Conservation (phyloP, 2,329 filamentous ascomycete genomes). For the Phyllachora maydis region DNA sequence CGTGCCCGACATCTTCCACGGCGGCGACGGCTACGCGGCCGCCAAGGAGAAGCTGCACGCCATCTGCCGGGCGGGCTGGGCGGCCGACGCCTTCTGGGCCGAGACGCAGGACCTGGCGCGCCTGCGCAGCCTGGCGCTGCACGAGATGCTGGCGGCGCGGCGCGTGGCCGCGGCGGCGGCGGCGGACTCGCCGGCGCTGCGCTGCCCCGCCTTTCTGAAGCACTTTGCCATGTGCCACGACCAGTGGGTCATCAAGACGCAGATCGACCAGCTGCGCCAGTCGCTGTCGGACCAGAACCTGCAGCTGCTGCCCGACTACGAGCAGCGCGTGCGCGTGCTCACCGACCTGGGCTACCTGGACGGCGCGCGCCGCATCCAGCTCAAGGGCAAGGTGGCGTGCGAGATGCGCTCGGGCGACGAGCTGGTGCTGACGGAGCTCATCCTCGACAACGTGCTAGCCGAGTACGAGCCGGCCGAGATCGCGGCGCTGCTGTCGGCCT, state of each 20-base stretch:
- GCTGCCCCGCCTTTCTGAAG: conserved; percentile 64
- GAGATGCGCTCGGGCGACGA: conserved; percentile 96
- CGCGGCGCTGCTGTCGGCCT: conserved; percentile 76
- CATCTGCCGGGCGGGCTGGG: conserved; percentile 58
- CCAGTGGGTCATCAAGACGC: conserved; percentile 89
- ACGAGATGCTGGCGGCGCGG: conserved; percentile 60
- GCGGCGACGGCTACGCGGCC: conserved; percentile 22
- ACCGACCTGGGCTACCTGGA: conserved; percentile 89
- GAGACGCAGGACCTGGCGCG: conserved; percentile 68
- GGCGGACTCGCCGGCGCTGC: conserved; percentile 41
- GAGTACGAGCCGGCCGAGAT: conserved; percentile 95
- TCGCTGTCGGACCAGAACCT: conserved; percentile 92
- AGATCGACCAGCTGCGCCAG: conserved; percentile 70
- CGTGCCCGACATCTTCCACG: conserved; percentile 34
- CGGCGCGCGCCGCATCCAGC: conserved; percentile 63
- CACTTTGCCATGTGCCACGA: conserved; percentile 95
- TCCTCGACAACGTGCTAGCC: conserved; percentile 89
- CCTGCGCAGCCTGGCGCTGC: conserved; percentile 64
- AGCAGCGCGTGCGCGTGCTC: conserved; percentile 81
- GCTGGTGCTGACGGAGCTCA: conserved; percentile 83
- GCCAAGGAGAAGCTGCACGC: conserved; percentile 50
- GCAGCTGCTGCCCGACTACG: conserved; percentile 86
- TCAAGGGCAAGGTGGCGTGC: conserved; percentile 96
- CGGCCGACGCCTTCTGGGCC: conserved; percentile 52
- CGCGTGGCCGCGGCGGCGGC: conserved; percentile 39